Conservation (phyloP, 1,139 yeast genomes). For the Groenewaldozyma sp. region DNA sequence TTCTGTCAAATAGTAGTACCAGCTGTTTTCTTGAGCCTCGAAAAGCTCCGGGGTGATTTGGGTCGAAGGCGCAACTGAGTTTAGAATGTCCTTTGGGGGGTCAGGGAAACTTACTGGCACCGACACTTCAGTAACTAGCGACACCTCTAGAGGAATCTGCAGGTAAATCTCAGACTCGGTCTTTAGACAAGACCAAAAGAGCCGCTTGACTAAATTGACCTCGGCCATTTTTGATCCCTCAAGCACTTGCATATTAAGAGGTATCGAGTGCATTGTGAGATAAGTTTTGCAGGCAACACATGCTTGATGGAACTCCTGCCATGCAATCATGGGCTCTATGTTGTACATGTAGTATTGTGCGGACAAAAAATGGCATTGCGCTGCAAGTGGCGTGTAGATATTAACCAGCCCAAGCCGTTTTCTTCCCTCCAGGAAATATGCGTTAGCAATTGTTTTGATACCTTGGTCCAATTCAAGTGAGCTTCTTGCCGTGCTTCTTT, state of each 20-base stretch:
- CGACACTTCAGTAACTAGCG: slow-evolving; percentile 14
- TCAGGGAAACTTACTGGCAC: slow-evolving; percentile 15
- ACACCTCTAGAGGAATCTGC: slow-evolving; percentile 12
- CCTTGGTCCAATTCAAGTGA: slow-evolving; percentile 9
- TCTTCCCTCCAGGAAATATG: slow-evolving; percentile 14
- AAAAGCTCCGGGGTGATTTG: no score
- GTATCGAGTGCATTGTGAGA: slow-evolving; percentile 6
- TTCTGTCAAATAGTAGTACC: slow-evolving; percentile 15
- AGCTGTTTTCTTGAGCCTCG: slow-evolving; percentile 12
- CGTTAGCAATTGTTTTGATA: slow-evolving; percentile 10
- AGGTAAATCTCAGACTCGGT: slow-evolving; percentile 14
- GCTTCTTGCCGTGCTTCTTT: slow-evolving; percentile 7
- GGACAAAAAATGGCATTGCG: slow-evolving; percentile 14
- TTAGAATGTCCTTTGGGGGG: slow-evolving; percentile 12
- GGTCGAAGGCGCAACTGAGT: slow-evolving; percentile 6
- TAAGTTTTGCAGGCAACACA: slow-evolving; percentile 14
- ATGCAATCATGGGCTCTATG: slow-evolving; percentile 13
- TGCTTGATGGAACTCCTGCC: slow-evolving; percentile 17
- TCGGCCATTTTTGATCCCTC: slow-evolving; percentile 8
- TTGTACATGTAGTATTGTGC: slow-evolving; percentile 15
- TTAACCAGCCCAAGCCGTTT: slow-evolving; percentile 13
- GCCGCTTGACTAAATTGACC: slow-evolving; percentile 11
- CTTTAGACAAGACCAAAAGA: slow-evolving; percentile 15
- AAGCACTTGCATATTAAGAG: slow-evolving; percentile 3
- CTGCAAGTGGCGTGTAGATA: slow-evolving; percentile 11